A percentile compares a stretch with the other conserved stretches of the same genome.
phyloP scores from a whole-genome alignment of 495 filamentous ascomycete genomes.

The Saxophila tyrrhenica region DNA sequence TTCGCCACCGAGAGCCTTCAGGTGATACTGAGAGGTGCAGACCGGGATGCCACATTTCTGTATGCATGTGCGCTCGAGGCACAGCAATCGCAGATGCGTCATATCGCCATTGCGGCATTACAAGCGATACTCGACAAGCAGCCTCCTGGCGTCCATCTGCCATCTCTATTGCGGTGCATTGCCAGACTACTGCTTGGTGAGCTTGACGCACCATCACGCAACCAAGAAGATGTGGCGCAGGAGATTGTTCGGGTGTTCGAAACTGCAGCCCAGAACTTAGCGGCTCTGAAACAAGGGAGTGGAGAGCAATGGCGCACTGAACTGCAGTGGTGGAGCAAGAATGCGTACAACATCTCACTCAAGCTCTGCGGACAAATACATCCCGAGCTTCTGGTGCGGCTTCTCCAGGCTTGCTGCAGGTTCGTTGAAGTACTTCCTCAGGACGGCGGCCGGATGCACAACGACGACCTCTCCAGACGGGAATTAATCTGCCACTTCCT shows the following conservation, averaged over 20 bases:
- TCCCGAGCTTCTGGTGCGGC: slow-evolving; percentile 39
- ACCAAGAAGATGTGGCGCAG: neutral
- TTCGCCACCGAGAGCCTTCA: slow-evolving; percentile 49
- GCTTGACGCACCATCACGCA: slow-evolving; percentile 24
- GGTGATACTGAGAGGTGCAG: slow-evolving; percentile 35
- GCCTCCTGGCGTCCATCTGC: slow-evolving; percentile 48
- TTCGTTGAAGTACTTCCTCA: slow-evolving; percentile 51
- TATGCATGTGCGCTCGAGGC: slow-evolving; percentile 71
- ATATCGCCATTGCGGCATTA: slow-evolving; percentile 45
- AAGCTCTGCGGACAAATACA: slow-evolving; percentile 46
- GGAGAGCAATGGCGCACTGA: slow-evolving; percentile 39
- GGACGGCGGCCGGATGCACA: slow-evolving; percentile 31
- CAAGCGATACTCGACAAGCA: slow-evolving; percentile 46
- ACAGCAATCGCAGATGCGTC: slow-evolving; percentile 49
- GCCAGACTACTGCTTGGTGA: slow-evolving; percentile 49
- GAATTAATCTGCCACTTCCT: slow-evolving; percentile 61
- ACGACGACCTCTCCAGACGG: slow-evolving; percentile 44
- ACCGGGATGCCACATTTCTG: slow-evolving; percentile 47
- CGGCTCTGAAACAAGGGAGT: slow-evolving; percentile 22
- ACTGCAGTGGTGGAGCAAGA: slow-evolving; percentile 71
- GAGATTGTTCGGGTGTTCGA: slow-evolving; percentile 54
- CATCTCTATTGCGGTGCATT: slow-evolving; percentile 53
- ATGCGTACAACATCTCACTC: slow-evolving; percentile 62
- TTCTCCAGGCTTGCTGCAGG: slow-evolving; percentile 48
- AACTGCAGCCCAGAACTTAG: slow-evolving; percentile 33